phyloP scores from a whole-genome alignment of 768 basidiomycete genomes.

The Tylopilus vinaceipallidus region DNA sequence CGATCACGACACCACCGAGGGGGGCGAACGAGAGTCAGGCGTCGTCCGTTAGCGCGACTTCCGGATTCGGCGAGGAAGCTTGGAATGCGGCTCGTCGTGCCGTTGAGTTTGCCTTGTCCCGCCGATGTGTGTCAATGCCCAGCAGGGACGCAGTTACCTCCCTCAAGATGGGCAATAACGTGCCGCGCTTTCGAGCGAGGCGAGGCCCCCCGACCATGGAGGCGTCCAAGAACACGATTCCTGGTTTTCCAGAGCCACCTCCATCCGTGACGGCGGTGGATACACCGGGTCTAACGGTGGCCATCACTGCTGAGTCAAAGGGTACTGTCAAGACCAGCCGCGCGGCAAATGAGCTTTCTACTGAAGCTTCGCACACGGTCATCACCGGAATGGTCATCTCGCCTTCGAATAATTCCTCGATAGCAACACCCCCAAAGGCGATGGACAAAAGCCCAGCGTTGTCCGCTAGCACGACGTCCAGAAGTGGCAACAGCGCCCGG shows the following conservation, averaged over 20 bases:
- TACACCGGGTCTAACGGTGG: background rate
- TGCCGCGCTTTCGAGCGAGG: too few species aligned
- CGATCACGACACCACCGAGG: background rate
- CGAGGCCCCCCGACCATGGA: too few species aligned
- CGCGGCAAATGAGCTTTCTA: background rate
- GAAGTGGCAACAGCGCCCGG: background rate
- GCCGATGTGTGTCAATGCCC: too few species aligned
- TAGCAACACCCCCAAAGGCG: background rate
- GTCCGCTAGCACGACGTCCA: background rate
- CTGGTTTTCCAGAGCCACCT: too few species aligned
- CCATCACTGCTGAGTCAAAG: background rate
- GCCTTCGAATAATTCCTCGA: background rate
- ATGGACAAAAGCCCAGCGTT: background rate
- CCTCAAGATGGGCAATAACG: too few species aligned
- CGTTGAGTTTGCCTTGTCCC: background rate
- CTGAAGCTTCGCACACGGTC: background rate
- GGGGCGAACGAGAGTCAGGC: background rate
- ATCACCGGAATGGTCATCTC: slow-evolving; percentile 1
- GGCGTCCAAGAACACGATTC: too few species aligned
- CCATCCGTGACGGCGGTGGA: too few species aligned
- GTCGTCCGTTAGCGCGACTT: background rate
- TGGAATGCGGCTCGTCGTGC: background rate
- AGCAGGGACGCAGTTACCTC: too few species aligned
- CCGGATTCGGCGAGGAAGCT: background rate
- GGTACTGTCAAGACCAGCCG: background rate